Evolutionary conservation across 805 yeast genomes (phyloP).

Genomic region (Yarrowia phangngaensis): DNA sequence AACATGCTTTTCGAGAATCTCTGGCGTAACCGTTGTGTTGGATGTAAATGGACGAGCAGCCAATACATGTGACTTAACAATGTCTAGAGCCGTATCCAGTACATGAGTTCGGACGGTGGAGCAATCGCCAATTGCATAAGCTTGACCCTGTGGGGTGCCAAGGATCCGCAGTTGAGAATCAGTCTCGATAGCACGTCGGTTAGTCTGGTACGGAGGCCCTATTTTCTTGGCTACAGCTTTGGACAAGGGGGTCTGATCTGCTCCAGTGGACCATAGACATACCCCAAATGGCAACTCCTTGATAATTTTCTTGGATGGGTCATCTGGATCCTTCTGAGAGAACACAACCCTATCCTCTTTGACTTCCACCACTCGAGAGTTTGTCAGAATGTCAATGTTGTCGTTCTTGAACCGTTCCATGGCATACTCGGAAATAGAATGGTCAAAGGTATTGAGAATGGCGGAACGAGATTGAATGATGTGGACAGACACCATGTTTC

Average conservation of each 20-base stretch:
- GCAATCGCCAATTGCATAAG: constrained; percentile 71
- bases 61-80: constrained; percentile 42
- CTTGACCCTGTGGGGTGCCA: constrained; percentile 65
- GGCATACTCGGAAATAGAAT: constrained; percentile 61
- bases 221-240: constrained; percentile 51
- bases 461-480: constrained; percentile 66
- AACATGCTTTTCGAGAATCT: constrained; percentile 43
- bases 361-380: constrained; percentile 60
- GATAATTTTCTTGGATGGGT: constrained; percentile 36
- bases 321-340: constrained; percentile 46
- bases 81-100: constrained; percentile 50
- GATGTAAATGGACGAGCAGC: constrained; percentile 29
- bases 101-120: constrained; percentile 53
- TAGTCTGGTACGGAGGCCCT: constrained; percentile 47
- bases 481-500: constrained; percentile 63
- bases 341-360: constrained; percentile 56
- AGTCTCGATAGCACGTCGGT: constrained; percentile 69
- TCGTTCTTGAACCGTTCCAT: constrained; percentile 60
- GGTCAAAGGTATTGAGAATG: constrained; percentile 65
- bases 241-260: constrained; percentile 61
- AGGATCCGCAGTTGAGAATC: constrained; percentile 67
- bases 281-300: constrained; percentile 62
- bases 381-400: constrained; percentile 57
- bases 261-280: constrained; percentile 75
- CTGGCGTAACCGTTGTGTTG: constrained; percentile 42